Conservation (phyloP, 768 basidiomycete genomes). For the Rubroboletus satanas region DNA sequence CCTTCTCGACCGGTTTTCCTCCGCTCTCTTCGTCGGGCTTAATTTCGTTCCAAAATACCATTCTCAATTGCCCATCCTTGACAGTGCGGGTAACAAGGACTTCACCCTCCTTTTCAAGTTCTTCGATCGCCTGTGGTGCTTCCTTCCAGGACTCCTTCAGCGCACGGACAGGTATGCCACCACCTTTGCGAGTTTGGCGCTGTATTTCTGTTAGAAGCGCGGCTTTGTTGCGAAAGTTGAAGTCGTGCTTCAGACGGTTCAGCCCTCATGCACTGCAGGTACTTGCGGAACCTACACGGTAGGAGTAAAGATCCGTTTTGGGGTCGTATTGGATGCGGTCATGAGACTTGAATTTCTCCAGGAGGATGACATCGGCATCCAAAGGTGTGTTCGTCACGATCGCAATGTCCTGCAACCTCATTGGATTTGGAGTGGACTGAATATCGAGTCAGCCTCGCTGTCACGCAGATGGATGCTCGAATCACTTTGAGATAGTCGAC, state of each 20-base stretch:
- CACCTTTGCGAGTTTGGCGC: constrained; percentile 76
- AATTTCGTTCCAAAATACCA: constrained; percentile 91
- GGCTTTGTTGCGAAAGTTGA: constrained; percentile 78
- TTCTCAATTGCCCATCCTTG: constrained; percentile 77
- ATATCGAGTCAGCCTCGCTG: constrained; percentile 7
- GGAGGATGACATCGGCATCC: constrained; percentile 62
- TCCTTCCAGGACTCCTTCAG: constrained; percentile 92
- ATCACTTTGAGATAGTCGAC: constrained; percentile 76
- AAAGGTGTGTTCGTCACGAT: constrained; percentile 76
- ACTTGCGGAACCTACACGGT: constrained; percentile 54
- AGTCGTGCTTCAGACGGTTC: constrained; percentile 62
- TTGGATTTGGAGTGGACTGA: constrained; percentile 69
- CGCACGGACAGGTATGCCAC: constrained; percentile 77
- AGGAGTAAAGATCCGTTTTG: constrained; percentile 82
- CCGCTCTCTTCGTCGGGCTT: constrained; percentile 71
- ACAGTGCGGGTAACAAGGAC: constrained; percentile 82
- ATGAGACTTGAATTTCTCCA: constrained; percentile 80
- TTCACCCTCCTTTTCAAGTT: constrained; percentile 85
- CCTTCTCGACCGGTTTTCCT: constrained; percentile 74
- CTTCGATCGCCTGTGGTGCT: constrained; percentile 77
- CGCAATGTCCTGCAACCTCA: constrained; percentile 84
- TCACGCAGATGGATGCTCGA: constrained; percentile 4
- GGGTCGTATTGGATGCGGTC: constrained; percentile 77
- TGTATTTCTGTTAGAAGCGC: constrained; percentile 84
- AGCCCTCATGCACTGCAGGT: not conserved